Evolutionary conservation across 1,139 yeast species (phyloP).

Genomic region (Yamadazyma diospyri): DNA sequence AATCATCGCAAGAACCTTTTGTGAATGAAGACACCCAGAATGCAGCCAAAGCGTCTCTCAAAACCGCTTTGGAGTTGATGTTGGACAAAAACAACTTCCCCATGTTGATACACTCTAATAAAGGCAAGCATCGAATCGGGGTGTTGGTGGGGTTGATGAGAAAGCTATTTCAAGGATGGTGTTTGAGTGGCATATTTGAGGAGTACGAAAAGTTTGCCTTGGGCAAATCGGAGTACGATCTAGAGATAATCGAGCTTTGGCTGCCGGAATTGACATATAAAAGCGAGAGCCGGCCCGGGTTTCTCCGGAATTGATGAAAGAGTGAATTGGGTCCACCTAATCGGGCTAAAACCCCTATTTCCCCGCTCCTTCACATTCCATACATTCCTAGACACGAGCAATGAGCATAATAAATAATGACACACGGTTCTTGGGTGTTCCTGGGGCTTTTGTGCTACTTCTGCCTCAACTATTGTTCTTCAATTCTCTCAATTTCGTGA

Average conservation of each 20-base stretch:
- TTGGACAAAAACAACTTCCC: constrained; percentile 77
- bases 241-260: constrained; percentile 58
- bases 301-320: constrained; percentile 20
- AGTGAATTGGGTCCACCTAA: neutral
- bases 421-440: no score
- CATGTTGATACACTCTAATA: constrained; percentile 83
- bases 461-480: constrained; percentile 53
- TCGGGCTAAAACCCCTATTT: no score
- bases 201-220: constrained; percentile 91
- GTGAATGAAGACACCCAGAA: constrained; percentile 44
- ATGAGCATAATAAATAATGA: no score
- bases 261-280: constrained; percentile 42
- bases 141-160: constrained; percentile 86
- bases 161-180: constrained; percentile 87
- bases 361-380: no score
- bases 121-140: constrained; percentile 94
- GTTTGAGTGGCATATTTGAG: constrained; percentile 86
- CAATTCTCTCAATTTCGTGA: constrained; percentile 65
- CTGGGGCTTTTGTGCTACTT: no score
- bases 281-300: constrained; percentile 33
- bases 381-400: no score
- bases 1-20: constrained; percentile 74
- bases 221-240: constrained; percentile 89
- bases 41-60: constrained; percentile 47
- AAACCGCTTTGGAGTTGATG: constrained; percentile 59